phyloP scores from a whole-genome alignment of 2,329 filamentous ascomycete genomes.

The Spiromastix sp. region DNA sequence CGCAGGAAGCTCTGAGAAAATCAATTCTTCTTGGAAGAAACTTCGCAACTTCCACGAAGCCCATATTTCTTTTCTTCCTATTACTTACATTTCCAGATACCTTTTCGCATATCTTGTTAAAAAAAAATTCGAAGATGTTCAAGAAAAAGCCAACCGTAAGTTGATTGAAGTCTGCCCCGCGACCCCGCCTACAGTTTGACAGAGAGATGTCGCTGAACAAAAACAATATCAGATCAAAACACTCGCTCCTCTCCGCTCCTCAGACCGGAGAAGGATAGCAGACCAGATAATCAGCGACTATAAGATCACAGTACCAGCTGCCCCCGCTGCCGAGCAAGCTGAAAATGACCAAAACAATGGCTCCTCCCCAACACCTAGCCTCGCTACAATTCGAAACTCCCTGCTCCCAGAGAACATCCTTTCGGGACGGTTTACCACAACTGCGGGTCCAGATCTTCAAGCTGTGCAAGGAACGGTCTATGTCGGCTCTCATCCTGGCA shows the following conservation, averaged over 20 bases:
- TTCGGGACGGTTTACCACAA: slow-evolving; percentile 56
- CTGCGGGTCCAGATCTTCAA: slow-evolving; percentile 50
- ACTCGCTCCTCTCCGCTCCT: slow-evolving; percentile 54
- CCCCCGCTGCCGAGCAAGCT: slow-evolving; percentile 20
- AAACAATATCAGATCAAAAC: slow-evolving; percentile 49
- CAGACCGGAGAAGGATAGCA: slow-evolving; percentile 55
- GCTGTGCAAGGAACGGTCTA: slow-evolving; percentile 55
- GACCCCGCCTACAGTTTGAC: too few species aligned
- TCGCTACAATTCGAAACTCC: slow-evolving; percentile 44
- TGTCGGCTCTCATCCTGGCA: slow-evolving; percentile 47
- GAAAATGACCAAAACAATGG: slow-evolving; percentile 28
- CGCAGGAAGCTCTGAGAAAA: too few species aligned
- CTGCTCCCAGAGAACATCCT: slow-evolving; percentile 54
- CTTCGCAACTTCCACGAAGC: too few species aligned
- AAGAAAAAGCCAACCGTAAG: slow-evolving; percentile 52
- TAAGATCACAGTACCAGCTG: slow-evolving; percentile 37
- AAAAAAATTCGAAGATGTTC: slow-evolving; percentile 44
- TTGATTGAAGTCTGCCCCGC: too few species aligned
- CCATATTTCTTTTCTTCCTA: too few species aligned
- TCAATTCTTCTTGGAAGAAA: too few species aligned
- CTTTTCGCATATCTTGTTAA: too few species aligned
- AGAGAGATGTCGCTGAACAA: too few species aligned
- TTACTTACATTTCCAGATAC: too few species aligned
- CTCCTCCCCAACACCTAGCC: slow-evolving; percentile 33
- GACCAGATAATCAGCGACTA: slow-evolving; percentile 58